These are phyloP conservation scores for Allomyces macrogynus DNA, from an alignment of 192 early-diverging fungal genomes.

Conservation along the genomic window DNA sequence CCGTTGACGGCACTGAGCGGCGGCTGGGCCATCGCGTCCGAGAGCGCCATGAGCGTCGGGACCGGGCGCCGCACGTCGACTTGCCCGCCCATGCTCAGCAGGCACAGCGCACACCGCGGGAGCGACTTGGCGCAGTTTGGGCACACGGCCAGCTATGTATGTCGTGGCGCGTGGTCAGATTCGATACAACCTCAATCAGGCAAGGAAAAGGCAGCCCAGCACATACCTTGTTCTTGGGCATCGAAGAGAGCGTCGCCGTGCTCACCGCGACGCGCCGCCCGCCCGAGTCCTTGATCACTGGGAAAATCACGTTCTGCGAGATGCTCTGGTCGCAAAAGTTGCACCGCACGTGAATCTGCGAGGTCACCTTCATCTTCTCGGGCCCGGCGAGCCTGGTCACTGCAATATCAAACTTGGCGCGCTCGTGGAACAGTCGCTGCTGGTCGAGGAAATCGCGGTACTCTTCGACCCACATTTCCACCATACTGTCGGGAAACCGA, in stretches of 20 bases:
- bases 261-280: constrained; percentile 20
- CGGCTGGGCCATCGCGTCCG: too few species aligned
- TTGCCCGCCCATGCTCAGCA: constrained; percentile 29
- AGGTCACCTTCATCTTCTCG: constrained; percentile 7
- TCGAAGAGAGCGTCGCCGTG: too few species aligned
- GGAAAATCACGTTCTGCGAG: constrained; percentile 26
- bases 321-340: constrained; percentile 60
- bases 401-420: constrained; percentile 80
- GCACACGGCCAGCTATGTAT: constrained; percentile 28
- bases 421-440: constrained; percentile 66
- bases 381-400: constrained; percentile 26
- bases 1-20: too few species aligned
- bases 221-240: too few species aligned
- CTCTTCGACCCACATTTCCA: constrained; percentile 22
- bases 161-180: not conserved
- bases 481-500: constrained; percentile 29
- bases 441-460: constrained; percentile 73
- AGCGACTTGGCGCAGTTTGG: constrained; percentile 38
- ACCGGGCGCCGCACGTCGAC: too few species aligned
- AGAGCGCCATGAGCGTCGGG: too few species aligned
- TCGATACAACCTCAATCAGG: too few species aligned
- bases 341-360: constrained; percentile 73
- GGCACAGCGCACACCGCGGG: constrained; percentile 41
- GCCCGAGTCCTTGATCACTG: constrained; percentile 20
- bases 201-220: too few species aligned